These are phyloP conservation scores for Arthrobotrys megalospora DNA, from an alignment of 2,329 filamentous ascomycete genomes.

Conservation along the genomic window DNA sequence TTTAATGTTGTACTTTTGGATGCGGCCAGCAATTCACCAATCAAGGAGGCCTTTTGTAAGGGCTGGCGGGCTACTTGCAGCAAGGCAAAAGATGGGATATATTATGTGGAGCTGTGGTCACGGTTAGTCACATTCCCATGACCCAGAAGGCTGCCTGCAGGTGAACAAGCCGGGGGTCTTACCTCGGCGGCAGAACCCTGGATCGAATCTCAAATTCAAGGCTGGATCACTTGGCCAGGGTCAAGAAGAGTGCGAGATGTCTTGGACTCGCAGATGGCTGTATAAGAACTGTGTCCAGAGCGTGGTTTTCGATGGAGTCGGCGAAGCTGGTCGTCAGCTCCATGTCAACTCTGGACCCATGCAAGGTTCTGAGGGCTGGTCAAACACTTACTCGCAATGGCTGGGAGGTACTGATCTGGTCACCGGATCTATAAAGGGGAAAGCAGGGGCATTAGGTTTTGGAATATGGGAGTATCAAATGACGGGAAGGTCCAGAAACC, in stretches of 20 bases:
- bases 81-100: conserved; percentile 30
- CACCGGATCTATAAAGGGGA: neutral
- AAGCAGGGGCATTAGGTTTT: neutral
- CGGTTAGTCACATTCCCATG: conserved; percentile 57
- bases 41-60: conserved; percentile 37
- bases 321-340: conserved; percentile 30
- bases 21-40: conserved; percentile 31
- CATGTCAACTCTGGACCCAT: conserved; percentile 2
- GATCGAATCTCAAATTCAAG: neutral
- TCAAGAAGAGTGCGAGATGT: neutral
- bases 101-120: conserved; percentile 51
- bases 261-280: conserved; percentile 10
- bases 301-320: conserved; percentile 25
- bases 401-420: conserved; percentile 12
- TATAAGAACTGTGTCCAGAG: conserved; percentile 4
- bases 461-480: neutral
- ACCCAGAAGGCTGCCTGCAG: conserved; percentile 38
- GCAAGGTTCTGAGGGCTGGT: conserved; percentile 20
- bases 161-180: conserved; percentile 22
- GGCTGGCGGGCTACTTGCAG: conserved; percentile 13
- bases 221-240: conserved; percentile 11
- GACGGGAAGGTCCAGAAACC: neutral
- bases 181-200: conserved; percentile 19
- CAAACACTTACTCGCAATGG: conserved; percentile 34
- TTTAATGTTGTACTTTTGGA: conserved; percentile 53